Evolutionary conservation across 805 yeast genomes (phyloP).

Genomic region (Saccharomyces mikatae): DNA sequence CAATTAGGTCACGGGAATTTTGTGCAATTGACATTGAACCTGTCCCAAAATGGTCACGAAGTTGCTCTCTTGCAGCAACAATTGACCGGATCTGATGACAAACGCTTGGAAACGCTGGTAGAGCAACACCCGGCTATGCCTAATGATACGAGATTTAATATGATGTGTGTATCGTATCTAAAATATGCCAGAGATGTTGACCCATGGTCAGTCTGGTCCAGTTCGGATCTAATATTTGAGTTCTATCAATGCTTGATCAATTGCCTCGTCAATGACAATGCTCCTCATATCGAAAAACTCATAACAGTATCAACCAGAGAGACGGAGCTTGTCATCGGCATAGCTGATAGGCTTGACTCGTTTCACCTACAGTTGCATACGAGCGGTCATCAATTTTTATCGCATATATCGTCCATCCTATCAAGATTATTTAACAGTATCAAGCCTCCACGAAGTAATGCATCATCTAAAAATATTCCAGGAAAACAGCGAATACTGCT

Average conservation of each 20-base stretch:
- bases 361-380: slow-evolving; percentile 12
- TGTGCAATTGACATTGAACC: neutral
- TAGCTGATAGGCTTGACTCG: slow-evolving; percentile 20
- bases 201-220: slow-evolving; percentile 42
- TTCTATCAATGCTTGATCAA: slow-evolving; percentile 41
- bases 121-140: slow-evolving; percentile 26
- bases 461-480: slow-evolving; percentile 17
- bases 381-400: slow-evolving; percentile 32
- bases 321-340: slow-evolving; percentile 33
- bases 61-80: slow-evolving; percentile 28
- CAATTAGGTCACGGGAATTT: neutral
- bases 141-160: slow-evolving; percentile 38
- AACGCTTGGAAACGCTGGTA: slow-evolving; percentile 22
- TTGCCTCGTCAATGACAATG: slow-evolving; percentile 34
- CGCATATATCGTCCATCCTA: slow-evolving; percentile 45
- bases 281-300: slow-evolving; percentile 28
- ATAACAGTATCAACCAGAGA: slow-evolving; percentile 15
- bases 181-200: slow-evolving; percentile 41
- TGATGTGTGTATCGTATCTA: slow-evolving; percentile 41
- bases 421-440: slow-evolving; percentile 54
- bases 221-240: slow-evolving; percentile 41
- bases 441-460: slow-evolving; percentile 32
- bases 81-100: slow-evolving; percentile 7
- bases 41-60: slow-evolving; percentile 12
- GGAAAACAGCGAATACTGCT: slow-evolving; percentile 43